Evolutionary conservation across 768 basidiomycete species (phyloP).

Genomic region (Lepiota brunneoincarnata): DNA sequence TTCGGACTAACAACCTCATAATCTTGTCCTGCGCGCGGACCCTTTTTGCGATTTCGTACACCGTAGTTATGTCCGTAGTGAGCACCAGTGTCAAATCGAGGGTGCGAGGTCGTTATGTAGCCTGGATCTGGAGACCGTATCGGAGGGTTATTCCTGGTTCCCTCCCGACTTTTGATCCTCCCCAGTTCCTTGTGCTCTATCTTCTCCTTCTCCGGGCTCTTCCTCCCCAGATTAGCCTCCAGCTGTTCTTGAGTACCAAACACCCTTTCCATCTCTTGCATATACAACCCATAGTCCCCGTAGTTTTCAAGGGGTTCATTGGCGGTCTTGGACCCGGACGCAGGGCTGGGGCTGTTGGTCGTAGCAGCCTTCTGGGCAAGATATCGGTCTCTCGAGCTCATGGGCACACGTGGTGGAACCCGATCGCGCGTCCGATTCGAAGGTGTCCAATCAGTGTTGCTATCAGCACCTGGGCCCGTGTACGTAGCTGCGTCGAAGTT

Average conservation of each 20-base stretch:
- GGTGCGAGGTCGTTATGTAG: conserved; percentile 14
- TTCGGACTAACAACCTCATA: conserved; percentile 41
- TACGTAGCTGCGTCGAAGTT: conserved; percentile 36
- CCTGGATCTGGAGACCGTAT: not conserved
- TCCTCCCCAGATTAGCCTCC: conserved; percentile 2
- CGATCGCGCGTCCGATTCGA: conserved; percentile 9
- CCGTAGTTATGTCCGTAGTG: conserved; percentile 13
- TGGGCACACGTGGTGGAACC: conserved; percentile 1
- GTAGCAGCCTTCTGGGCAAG: conserved; percentile 13
- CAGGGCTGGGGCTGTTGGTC: conserved; percentile 13
- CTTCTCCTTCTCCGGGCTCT: not conserved
- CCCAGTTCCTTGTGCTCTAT: conserved; percentile 11
- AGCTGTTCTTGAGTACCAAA: conserved; percentile 18
- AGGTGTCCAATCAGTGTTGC: conserved; percentile 5
- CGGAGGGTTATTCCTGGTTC: conserved; percentile 1
- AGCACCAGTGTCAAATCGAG: conserved; percentile 14
- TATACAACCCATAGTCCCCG: conserved; percentile 32
- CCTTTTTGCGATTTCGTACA: not conserved
- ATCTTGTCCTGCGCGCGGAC: conserved; percentile 31
- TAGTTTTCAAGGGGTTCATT: conserved; percentile 28
- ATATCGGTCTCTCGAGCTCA: conserved; percentile 1
- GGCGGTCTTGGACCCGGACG: conserved; percentile 7
- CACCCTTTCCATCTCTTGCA: conserved; percentile 29
- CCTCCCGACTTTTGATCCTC: conserved; percentile 14
- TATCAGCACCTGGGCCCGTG: conserved; percentile 12